phyloP scores from a whole-genome alignment of 495 filamentous ascomycete species.

The Parmelia sp. region DNA sequence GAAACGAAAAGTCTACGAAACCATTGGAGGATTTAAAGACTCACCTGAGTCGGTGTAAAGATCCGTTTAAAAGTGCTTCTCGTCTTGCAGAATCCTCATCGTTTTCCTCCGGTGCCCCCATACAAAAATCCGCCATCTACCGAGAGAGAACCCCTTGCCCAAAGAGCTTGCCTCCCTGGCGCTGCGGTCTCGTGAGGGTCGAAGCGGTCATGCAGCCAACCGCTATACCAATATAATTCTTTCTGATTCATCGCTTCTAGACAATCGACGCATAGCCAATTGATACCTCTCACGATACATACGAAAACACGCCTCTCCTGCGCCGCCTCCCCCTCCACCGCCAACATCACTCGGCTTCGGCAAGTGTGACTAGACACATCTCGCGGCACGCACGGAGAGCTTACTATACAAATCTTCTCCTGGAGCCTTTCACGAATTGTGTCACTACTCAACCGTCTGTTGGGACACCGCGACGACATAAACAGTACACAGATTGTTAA shows the following conservation, averaged over 20 bases:
- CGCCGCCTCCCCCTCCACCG: constrained; percentile 12
- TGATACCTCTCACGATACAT: constrained; percentile 8
- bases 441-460: background rate
- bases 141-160: background rate
- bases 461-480: background rate
- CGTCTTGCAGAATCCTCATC: background rate
- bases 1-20: background rate
- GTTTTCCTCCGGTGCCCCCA: background rate
- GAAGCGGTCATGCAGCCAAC: constrained; percentile 14
- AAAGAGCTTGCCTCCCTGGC: background rate
- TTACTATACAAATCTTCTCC: constrained; percentile 12
- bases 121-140: background rate
- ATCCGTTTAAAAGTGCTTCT: background rate
- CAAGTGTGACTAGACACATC: background rate
- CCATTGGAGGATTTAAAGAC: background rate
- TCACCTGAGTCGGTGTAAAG: background rate
- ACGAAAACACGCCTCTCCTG: constrained; percentile 5
- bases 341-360: background rate
- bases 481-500: background rate
- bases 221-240: constrained; percentile 7
- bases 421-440: background rate
- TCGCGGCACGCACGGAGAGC: constrained; percentile 16
- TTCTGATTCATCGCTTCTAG: constrained; percentile 4
- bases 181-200: constrained; percentile 10
- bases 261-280: constrained; percentile 5